phyloP scores from a whole-genome alignment of 2,329 filamentous ascomycete species.

The Hypoxylon sp. region DNA sequence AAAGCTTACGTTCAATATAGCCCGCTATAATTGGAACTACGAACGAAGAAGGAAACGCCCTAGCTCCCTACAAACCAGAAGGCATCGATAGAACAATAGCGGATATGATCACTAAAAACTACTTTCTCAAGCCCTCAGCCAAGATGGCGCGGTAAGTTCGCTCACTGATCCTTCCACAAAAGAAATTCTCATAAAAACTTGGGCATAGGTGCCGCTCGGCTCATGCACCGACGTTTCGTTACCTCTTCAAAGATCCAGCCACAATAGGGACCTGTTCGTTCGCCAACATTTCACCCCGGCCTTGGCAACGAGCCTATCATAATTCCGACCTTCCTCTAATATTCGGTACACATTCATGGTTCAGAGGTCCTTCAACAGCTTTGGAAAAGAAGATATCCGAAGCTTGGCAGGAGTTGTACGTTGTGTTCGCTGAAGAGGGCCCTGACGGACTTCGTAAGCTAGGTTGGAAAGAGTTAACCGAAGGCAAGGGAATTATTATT shows the following conservation, averaged over 20 bases:
- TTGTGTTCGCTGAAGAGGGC: constrained; percentile 16
- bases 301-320: constrained; percentile 7
- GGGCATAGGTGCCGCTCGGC: not conserved
- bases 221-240: constrained; percentile 1
- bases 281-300: constrained; percentile 5
- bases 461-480: constrained; percentile 5
- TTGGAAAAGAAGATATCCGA: constrained; percentile 12
- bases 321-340: constrained; percentile 10
- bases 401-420: constrained; percentile 14
- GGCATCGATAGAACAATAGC: constrained; percentile 1
- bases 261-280: not conserved
- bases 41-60: constrained; percentile 13
- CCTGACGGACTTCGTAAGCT: constrained; percentile 12
- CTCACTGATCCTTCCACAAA: not conserved
- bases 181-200: not conserved
- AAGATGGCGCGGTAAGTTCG: not conserved
- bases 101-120: constrained; percentile 3
- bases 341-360: constrained; percentile 19
- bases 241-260: constrained; percentile 2
- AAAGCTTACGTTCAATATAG: constrained; percentile 4
- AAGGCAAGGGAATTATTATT: constrained; percentile 2
- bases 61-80: constrained; percentile 10
- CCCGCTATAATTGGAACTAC: constrained; percentile 17
- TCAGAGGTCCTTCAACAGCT: constrained; percentile 14
- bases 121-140: not conserved